phyloP scores from a whole-genome alignment of 108 stramenopile species.

The Cyclotella cryptica region DNA sequence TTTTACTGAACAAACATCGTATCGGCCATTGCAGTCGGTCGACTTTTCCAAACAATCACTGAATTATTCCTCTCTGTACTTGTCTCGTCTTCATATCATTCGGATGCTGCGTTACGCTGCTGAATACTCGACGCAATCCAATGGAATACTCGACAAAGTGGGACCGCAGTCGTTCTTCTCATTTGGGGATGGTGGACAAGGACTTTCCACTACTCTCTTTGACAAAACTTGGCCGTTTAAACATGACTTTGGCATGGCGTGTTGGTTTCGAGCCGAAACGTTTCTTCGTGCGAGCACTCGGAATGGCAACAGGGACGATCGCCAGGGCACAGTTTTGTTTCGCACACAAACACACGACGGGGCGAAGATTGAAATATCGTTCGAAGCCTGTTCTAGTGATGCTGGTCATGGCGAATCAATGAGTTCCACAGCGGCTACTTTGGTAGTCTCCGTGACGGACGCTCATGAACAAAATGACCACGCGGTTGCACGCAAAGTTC shows the following conservation, averaged over 20 bases:
- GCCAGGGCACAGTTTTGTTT: constrained; percentile 49
- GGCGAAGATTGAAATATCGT: constrained; percentile 64
- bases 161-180: constrained; percentile 70
- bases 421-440: constrained; percentile 33
- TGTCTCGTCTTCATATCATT: constrained; percentile 55
- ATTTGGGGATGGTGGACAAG: constrained; percentile 43
- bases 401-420: constrained; percentile 15
- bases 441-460: constrained; percentile 60
- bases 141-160: constrained; percentile 55
- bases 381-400: constrained; percentile 47
- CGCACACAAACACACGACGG: constrained; percentile 54
- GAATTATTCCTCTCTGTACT: constrained; percentile 11
- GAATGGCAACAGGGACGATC: background rate
- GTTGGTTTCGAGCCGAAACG: constrained; percentile 81
- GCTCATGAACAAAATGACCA: constrained; percentile 26
- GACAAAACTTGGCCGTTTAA: constrained; percentile 77
- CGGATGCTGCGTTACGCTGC: constrained; percentile 65
- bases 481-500: constrained; percentile 38
- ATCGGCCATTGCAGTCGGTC: background rate
- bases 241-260: constrained; percentile 79
- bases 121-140: constrained; percentile 59
- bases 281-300: constrained; percentile 27
- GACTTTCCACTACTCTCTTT: constrained; percentile 47
- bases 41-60: background rate
- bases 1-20: background rate